Conservation (phyloP, 495 filamentous ascomycete species). For the Penicilliopsis zonata region DNA sequence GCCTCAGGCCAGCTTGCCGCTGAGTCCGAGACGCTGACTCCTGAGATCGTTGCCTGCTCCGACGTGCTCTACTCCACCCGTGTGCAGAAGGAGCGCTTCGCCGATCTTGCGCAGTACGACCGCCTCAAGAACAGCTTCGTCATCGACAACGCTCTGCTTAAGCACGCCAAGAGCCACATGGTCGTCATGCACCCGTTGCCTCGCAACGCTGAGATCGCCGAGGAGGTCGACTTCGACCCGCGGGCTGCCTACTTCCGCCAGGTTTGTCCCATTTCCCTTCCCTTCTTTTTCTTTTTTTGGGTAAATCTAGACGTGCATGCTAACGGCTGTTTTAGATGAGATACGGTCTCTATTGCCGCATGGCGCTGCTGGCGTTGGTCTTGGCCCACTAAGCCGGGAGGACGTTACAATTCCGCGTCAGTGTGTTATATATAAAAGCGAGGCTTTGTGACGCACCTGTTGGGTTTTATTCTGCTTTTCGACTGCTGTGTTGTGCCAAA, state of each 20-base stretch:
- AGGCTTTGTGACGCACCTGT: conserved; percentile 3
- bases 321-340: conserved; percentile 65
- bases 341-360: conserved; percentile 94
- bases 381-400: conserved; percentile 45
- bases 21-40: conserved; percentile 67
- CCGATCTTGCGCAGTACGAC: conserved; percentile 67
- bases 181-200: conserved; percentile 93
- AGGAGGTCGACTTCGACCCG: conserved; percentile 96
- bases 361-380: conserved; percentile 90
- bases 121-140: conserved; percentile 75
- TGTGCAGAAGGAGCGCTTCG: conserved; percentile 91
- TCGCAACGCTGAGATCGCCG: conserved; percentile 78
- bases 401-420: too few species aligned
- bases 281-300: too few species aligned
- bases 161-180: conserved; percentile 82
- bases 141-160: conserved; percentile 81
- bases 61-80: conserved; percentile 95
- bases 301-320: conserved; percentile 7
- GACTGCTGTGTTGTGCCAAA: conserved; percentile 24
- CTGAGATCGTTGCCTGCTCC: conserved; percentile 67
- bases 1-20: conserved; percentile 59
- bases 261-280: conserved; percentile 43
- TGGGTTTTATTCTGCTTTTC: conserved; percentile 13
- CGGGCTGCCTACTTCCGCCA: conserved; percentile 97
- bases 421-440: conserved; percentile 4